Evolutionary conservation across 2,329 filamentous ascomycete genomes (phyloP).

Genomic region (Fusarium armeniacum): DNA sequence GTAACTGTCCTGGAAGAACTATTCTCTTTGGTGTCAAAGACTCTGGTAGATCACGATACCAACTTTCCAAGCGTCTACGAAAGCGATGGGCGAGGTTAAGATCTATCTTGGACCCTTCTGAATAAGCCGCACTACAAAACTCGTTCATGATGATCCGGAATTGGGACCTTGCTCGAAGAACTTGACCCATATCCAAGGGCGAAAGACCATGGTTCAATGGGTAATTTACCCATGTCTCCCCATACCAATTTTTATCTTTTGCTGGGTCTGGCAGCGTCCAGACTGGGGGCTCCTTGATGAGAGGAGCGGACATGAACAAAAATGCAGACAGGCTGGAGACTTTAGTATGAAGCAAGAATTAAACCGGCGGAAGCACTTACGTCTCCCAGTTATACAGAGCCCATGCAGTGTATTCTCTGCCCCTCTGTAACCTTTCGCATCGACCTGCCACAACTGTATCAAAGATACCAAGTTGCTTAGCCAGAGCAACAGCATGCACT

Average conservation of each 20-base stretch:
- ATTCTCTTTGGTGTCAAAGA: slow-evolving; percentile 50
- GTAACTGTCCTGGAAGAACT: slow-evolving; percentile 54
- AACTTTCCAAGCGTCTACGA: slow-evolving; percentile 41
- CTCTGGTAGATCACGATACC: slow-evolving; percentile 50
- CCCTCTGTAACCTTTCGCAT: slow-evolving; percentile 41
- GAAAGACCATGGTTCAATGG: slow-evolving; percentile 46
- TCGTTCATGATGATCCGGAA: slow-evolving; percentile 56
- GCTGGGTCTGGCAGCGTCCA: slow-evolving; percentile 51
- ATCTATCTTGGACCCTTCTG: slow-evolving; percentile 26
- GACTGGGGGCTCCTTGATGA: slow-evolving; percentile 50
- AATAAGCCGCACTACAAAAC: slow-evolving; percentile 41
- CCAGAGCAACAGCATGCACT: slow-evolving; percentile 53
- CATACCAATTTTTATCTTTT: slow-evolving; percentile 50
- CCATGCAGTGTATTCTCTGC: slow-evolving; percentile 54
- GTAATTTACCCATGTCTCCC: slow-evolving; percentile 57
- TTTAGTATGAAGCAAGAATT: not conserved
- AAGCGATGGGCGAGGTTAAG: slow-evolving; percentile 43
- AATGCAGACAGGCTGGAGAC: slow-evolving; percentile 43
- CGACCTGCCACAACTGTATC: slow-evolving; percentile 17
- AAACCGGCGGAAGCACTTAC: slow-evolving; percentile 27
- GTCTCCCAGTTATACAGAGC: slow-evolving; percentile 54
- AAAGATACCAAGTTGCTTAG: slow-evolving; percentile 53
- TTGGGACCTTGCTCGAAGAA: slow-evolving; percentile 48
- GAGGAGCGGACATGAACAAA: slow-evolving; percentile 48
- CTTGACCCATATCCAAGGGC: slow-evolving; percentile 47